Evolutionary conservation across 2,329 filamentous ascomycete genomes (phyloP).

Genomic region (Fusarium sp.): DNA sequence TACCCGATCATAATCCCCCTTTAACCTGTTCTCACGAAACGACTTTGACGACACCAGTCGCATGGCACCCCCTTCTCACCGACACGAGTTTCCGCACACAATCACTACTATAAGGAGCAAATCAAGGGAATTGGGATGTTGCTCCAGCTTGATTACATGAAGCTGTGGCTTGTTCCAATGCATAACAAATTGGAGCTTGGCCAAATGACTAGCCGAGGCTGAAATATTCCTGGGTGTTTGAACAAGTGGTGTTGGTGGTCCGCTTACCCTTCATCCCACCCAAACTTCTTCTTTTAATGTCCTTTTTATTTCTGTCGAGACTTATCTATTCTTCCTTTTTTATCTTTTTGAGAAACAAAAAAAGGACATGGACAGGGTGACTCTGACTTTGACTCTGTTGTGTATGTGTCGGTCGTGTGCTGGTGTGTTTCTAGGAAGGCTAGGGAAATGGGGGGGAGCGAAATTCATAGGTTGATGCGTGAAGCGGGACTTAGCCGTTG

Average conservation of each 20-base stretch:
- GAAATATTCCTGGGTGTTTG: constrained; percentile 27
- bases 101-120: constrained; percentile 33
- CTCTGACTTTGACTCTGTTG: constrained; percentile 32
- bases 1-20: constrained; percentile 32
- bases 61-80: constrained; percentile 19
- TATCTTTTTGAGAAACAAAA: constrained; percentile 45
- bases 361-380: constrained; percentile 41
- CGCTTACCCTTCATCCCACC: constrained; percentile 15
- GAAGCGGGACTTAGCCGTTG: constrained; percentile 43
- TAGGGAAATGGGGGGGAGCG: constrained; percentile 16
- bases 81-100: constrained; percentile 19
- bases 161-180: constrained; percentile 11
- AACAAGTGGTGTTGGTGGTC: constrained; percentile 33
- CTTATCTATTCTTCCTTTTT: constrained; percentile 47
- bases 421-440: constrained; percentile 34
- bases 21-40: constrained; percentile 30
- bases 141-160: constrained; percentile 21
- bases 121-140: constrained; percentile 35
- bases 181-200: constrained; percentile 28
- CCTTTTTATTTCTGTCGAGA: constrained; percentile 46
- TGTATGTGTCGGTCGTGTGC: constrained; percentile 33
- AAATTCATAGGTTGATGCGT: constrained; percentile 39
- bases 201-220: constrained; percentile 22
- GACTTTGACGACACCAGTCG: constrained; percentile 37
- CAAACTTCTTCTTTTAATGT: constrained; percentile 44